Evolutionary conservation across 257 asterid species (phyloP), one percentile per base, ranked within the genome.

Genomic region (Schizonepeta tenuifolia): DNA sequence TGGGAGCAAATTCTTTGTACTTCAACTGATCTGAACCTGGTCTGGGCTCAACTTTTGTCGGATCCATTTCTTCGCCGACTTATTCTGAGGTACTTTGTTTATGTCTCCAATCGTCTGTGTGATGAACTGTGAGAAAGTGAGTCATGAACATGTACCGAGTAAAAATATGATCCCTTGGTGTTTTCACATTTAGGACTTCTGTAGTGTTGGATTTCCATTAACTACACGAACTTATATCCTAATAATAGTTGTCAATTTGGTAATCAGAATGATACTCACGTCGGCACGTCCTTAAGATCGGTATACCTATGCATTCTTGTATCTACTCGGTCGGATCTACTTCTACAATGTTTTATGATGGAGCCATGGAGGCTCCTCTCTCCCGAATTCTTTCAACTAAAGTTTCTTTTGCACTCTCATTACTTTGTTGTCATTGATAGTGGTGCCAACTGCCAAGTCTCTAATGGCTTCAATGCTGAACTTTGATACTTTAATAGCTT

Each of bases 1-100:
- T 94, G 99, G 99, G 99, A 94, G 81, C 84, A 86, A 69, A 85
- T 84, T 74, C 98, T 94, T 53, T 94, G 98, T 79, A 92, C 96
- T 54, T 82, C 92, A 0, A 83, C 87, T 65, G 91, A 71, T 65
- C 85, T 94, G 73, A 87, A 94, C 78, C 79, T 91, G 77, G 97
- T 88, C 64, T 94, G 99, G 99, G 97, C 95, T 67, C 99, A 94
- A 79, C 87, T 94, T 77, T 70, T 94, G 31, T 81, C 90, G 15
- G 97, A 94, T 76, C 96, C 96, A 74, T 84, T 94, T 75, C 86
- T 94, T 65, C 88, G 98, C 56, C 86, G 98, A 56, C 89, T 94
- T 64, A 83, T 94, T 71, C 95, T 94, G 68, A 91, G 99, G 99
- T 88, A 83, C 78, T 46, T 41, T 17, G 38, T 17, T 71, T 75